Percentiles rank a stretch among this genome's conserved stretches.
These are phyloP conservation scores for Candida rishiriensis DNA, from an alignment of 805 yeast genomes.

Conservation along the genomic window DNA sequence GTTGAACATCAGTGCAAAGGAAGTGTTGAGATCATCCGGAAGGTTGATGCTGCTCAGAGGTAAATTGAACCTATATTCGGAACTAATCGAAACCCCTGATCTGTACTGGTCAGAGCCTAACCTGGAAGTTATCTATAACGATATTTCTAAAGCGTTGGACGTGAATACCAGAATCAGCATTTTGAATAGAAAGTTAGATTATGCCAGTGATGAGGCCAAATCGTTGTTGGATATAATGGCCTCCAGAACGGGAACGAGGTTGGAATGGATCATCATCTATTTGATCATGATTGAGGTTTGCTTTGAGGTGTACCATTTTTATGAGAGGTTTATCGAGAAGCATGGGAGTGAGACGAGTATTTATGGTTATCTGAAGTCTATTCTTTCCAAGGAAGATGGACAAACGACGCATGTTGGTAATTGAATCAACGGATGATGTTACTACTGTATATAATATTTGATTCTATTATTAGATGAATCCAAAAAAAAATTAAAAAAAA, in stretches of 20 bases:
- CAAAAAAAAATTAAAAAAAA: too few relatives aligned
- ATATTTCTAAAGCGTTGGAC: conserved; percentile 68
- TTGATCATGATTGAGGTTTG: conserved; percentile 81
- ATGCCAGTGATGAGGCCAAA: conserved; percentile 83
- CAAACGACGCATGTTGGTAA: not conserved
- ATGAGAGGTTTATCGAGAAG: conserved; percentile 41
- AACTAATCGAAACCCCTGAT: conserved; percentile 88
- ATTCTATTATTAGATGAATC: too few relatives aligned
- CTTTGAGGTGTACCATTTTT: conserved; percentile 74
- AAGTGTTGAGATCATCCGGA: conserved; percentile 68
- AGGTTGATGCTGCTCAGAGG: conserved; percentile 73
- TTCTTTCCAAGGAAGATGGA: too few relatives aligned
- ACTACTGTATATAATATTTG: too few relatives aligned
- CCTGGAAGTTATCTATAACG: conserved; percentile 69
- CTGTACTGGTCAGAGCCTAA: conserved; percentile 90
- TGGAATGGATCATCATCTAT: conserved; percentile 86
- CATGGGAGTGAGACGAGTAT: conserved; percentile 1
- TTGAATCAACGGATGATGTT: not conserved
- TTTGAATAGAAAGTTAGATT: conserved; percentile 80
- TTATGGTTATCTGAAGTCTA: too few relatives aligned
- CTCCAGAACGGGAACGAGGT: conserved; percentile 68
- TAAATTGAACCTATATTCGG: conserved; percentile 78
- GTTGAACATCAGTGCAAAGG: conserved; percentile 50
- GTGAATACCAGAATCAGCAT: conserved; percentile 73
- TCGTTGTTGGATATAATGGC: conserved; percentile 70